phyloP scores from a whole-genome alignment of 352 stramenopile species.

The Globisporangium paddicum region DNA sequence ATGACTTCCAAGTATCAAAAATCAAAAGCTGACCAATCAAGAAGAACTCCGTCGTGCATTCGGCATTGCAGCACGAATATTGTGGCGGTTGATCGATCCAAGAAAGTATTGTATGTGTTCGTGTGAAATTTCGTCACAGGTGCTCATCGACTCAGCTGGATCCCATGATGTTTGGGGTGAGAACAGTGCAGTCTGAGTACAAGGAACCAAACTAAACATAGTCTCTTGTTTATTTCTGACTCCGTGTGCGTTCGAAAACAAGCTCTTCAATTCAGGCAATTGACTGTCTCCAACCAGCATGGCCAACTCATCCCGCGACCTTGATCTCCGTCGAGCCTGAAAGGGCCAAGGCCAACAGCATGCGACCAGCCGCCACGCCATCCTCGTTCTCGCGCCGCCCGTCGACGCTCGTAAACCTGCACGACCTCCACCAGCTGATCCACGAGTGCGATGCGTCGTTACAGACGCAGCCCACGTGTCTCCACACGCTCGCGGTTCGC shows the following conservation, averaged over 20 bases:
- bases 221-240: background rate
- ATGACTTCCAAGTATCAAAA: background rate
- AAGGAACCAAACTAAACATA: background rate
- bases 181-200: too few relatives aligned
- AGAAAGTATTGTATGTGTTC: background rate
- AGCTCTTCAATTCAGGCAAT: background rate
- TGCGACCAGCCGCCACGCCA: background rate
- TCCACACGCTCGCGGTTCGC: constrained; percentile 56
- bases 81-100: background rate
- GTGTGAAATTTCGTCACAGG: background rate
- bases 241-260: background rate
- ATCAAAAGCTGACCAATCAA: background rate
- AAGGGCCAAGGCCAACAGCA: background rate
- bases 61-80: background rate
- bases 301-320: background rate
- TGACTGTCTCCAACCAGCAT: background rate
- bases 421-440: constrained; percentile 55
- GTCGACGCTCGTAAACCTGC: constrained; percentile 21
- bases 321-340: background rate
- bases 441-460: constrained; percentile 46
- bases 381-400: constrained; percentile 9
- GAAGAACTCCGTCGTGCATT: background rate
- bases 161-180: background rate
- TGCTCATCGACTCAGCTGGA: background rate
- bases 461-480: constrained; percentile 33